phyloP scores from a whole-genome alignment of 805 yeast species.

The Metschnikowia rubicola region DNA sequence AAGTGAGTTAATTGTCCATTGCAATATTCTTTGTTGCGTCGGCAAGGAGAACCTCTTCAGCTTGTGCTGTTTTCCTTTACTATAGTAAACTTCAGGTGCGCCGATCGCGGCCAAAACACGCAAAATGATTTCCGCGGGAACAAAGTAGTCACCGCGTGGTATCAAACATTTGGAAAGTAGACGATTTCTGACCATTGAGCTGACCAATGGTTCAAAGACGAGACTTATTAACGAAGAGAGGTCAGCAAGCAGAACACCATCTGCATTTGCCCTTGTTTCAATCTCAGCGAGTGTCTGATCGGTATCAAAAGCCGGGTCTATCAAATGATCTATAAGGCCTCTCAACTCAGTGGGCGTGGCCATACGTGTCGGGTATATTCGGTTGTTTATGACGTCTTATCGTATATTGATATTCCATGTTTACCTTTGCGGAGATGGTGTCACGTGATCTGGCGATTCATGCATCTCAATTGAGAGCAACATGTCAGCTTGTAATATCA shows the following conservation, averaged over 20 bases:
- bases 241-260: conserved; percentile 6
- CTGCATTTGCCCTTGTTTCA: neutral
- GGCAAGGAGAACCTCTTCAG: conserved; percentile 17
- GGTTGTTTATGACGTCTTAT: too few species aligned
- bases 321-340: neutral
- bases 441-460: conserved; percentile 1
- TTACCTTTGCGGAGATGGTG: neutral
- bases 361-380: neutral
- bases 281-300: neutral
- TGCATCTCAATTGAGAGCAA: neutral
- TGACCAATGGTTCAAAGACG: conserved; percentile 7
- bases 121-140: conserved; percentile 5
- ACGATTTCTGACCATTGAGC: conserved; percentile 1
- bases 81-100: conserved; percentile 17
- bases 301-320: conserved; percentile 4
- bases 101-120: conserved; percentile 14
- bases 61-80: conserved; percentile 17
- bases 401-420: neutral
- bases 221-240: conserved; percentile 6
- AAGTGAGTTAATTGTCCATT: conserved; percentile 15
- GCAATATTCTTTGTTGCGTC: conserved; percentile 12
- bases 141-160: conserved; percentile 4
- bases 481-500: too few species aligned
- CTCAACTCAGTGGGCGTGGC: neutral
- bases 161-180: conserved; percentile 9